Conservation (phyloP, 2,329 filamentous ascomycete genomes). For the Xylariaceae sp. region DNA sequence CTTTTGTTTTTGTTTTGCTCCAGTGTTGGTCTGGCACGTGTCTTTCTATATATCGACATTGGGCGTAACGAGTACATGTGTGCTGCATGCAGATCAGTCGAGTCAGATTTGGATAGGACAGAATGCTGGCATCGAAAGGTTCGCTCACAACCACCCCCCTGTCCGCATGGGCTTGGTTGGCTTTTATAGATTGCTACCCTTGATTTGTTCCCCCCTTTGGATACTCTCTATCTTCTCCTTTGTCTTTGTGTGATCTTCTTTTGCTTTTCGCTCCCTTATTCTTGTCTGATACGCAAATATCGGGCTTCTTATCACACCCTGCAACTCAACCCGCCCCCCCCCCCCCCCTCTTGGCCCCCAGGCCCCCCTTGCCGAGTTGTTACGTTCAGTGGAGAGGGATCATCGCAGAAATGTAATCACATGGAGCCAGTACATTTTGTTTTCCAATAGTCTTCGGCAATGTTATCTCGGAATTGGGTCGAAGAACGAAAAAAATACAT, state of each 20-base stretch:
- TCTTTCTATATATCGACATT: constrained; percentile 24
- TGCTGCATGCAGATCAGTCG: constrained; percentile 23
- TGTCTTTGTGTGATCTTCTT: neutral
- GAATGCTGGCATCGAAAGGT: constrained; percentile 6
- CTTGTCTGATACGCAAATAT: neutral
- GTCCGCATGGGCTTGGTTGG: constrained; percentile 12
- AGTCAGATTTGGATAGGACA: constrained; percentile 18
- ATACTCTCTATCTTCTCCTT: neutral
- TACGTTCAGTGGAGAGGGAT: neutral
- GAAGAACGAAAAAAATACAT: neutral
- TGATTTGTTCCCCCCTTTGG: constrained; percentile 6
- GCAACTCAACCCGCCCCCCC: too few relatives aligned
- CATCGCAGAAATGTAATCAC: neutral
- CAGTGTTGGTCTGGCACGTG: constrained; percentile 27
- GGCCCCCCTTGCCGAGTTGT: constrained; percentile 6
- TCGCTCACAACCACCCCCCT: constrained; percentile 1
- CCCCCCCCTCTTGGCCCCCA: neutral
- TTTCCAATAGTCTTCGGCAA: neutral
- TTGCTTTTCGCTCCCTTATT: neutral
- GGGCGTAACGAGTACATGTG: constrained; percentile 19
- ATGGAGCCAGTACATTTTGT: neutral
- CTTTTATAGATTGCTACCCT: constrained; percentile 1
- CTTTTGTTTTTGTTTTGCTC: constrained; percentile 11
- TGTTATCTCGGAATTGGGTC: neutral
- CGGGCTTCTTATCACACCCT: neutral